phyloP scores from a whole-genome alignment of 2,329 filamentous ascomycete species.

The Monascus ruber region DNA sequence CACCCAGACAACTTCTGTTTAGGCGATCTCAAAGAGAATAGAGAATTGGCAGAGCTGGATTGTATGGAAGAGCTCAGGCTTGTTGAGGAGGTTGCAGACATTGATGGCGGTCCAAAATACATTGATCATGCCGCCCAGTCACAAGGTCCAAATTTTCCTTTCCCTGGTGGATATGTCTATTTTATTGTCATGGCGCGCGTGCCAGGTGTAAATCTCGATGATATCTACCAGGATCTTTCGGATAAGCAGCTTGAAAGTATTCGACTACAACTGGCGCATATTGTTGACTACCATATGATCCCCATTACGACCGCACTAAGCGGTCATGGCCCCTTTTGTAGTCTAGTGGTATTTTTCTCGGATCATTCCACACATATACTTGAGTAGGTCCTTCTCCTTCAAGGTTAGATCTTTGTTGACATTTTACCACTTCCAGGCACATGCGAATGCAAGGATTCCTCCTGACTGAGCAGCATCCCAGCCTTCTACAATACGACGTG shows the following conservation, averaged over 20 bases:
- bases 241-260: not conserved
- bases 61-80: not conserved
- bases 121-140: not conserved
- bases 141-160: not conserved
- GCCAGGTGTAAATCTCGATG: not conserved
- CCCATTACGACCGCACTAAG: too few species aligned
- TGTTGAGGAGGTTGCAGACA: not conserved
- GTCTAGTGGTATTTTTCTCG: too few species aligned
- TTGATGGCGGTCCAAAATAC: not conserved
- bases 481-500: too few species aligned
- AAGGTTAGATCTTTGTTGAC: too few species aligned
- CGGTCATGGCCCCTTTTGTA: too few species aligned
- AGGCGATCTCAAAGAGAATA: not conserved
- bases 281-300: constrained; percentile 1
- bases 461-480: too few species aligned
- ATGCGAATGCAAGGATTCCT: too few species aligned
- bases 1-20: not conserved
- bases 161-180: not conserved
- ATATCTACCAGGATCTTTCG: not conserved
- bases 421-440: too few species aligned
- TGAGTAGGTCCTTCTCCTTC: too few species aligned
- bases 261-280: not conserved
- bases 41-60: not conserved
- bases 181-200: constrained; percentile 1
- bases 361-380: too few species aligned